These are phyloP conservation scores for Tetradesmus lagerheimii DNA, from an alignment of 139 green algal genomes.

Conservation along the genomic window DNA sequence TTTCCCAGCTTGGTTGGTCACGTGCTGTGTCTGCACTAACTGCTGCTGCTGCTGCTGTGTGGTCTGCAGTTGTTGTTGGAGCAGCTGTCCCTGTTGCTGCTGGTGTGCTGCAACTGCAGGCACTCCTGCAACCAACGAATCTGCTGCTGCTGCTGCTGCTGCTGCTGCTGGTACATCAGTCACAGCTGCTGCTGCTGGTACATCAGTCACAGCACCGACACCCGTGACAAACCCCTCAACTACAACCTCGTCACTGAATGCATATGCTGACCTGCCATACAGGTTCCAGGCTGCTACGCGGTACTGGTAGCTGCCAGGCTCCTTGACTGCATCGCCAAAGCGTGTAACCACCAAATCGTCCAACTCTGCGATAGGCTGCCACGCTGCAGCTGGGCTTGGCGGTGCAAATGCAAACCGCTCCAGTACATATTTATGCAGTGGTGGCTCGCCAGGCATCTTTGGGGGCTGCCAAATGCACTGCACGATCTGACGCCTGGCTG, in stretches of 20 bases:
- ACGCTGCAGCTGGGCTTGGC: constrained; percentile 23
- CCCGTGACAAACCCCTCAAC: neutral
- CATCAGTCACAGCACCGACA: neutral
- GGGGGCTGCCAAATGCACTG: neutral
- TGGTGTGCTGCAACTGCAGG: neutral
- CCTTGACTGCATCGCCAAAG: neutral
- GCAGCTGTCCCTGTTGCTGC: neutral
- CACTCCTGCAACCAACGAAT: neutral
- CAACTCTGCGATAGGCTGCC: constrained; percentile 44
- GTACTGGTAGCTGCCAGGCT: constrained; percentile 50
- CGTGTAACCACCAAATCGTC: constrained; percentile 46
- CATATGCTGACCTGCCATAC: constrained; percentile 57
- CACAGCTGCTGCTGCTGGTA: neutral
- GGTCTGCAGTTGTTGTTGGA: neutral
- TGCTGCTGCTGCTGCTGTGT: neutral
- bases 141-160: too few relatives aligned
- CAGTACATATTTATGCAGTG: constrained; percentile 69
- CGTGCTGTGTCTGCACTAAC: neutral
- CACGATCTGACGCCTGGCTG: neutral
- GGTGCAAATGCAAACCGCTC: constrained; percentile 29
- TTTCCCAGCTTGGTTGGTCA: neutral
- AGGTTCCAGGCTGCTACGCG: constrained; percentile 64
- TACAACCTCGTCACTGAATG: neutral
- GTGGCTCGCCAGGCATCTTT: constrained; percentile 45
- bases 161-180: neutral